Base-by-base conservation (phyloP, 2,329 filamentous ascomycete species). In the Dendryphion nanum region DNA sequence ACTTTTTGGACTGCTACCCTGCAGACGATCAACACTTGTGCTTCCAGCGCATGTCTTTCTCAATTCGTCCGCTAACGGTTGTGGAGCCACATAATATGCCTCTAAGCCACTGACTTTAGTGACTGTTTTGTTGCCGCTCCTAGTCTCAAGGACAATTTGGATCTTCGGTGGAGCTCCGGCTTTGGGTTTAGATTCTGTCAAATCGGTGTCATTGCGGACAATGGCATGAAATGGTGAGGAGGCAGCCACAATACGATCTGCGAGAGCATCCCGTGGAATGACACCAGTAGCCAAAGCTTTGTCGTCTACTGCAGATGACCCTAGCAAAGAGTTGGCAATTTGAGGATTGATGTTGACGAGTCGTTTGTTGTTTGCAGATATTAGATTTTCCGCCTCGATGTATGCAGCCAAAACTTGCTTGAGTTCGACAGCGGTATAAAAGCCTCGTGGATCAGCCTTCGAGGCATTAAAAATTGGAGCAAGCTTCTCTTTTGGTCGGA, bases 41-140 rank as follows among this genome's bases (percentile, higher is more conserved):
- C 76, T 80, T n/a, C 82, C 81, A 2, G 82, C 82, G 55, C 82
- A 85, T 20, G 77, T 76, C 65, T 82, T 85, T 52, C 82, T 73
- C 50, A 86, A 53, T 56, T 85, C 82, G 42, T 84, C 82, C 2
- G 81, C 80, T 37, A 85, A 66, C 2, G 77, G 64, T 31, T 74
- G 73, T 1, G 82, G 78, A 14, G 76, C 71, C 30, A 85, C 76
- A 18, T 76, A 74, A 48, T 82, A 85, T 0, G 73, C 63, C 50
- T 85, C 82, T 19, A 85, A 55, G 3, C 79, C 79, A 13, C 71
- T 75, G 1, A 84, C 69, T 49, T 78, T 81, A 3, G 82, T 85
- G 2, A 81, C 78, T 2, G 76, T 79, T 63, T 85, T 85, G 40
- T 80, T 81, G 6, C 81, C 81, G 15, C 75, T 78, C n/a, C 82